A percentile compares a stretch with the other conserved stretches of the same genome.
Conservation (phyloP, 345 rosid species). For the Eucalyptus globulus region DNA sequence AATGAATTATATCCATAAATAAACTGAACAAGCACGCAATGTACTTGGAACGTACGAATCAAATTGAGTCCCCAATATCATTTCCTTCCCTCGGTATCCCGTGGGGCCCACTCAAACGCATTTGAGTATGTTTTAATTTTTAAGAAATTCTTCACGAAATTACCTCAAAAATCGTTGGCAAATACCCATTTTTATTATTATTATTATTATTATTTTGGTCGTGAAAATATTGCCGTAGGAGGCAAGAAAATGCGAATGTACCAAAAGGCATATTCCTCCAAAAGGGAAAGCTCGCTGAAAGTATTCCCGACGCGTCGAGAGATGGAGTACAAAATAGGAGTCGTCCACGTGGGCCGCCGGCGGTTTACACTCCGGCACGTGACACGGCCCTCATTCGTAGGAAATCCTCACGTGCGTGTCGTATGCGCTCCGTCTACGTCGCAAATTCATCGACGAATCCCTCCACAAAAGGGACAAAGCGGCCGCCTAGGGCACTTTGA, state of each 20-base stretch:
- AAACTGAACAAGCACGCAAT: background rate
- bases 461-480: background rate
- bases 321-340: background rate
- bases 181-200: background rate
- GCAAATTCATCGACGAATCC: background rate
- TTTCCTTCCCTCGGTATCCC: background rate
- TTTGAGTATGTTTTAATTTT: fast-evolving
- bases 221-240: background rate
- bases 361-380: background rate
- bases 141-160: fast-evolving
- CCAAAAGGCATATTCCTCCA: background rate
- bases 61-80: background rate
- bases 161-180: background rate
- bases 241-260: background rate
- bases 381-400: background rate
- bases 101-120: fast-evolving
- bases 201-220: background rate
- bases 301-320: background rate
- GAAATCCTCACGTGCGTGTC: background rate
- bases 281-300: background rate
- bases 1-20: background rate
- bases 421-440: background rate
- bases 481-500: background rate
- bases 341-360: background rate
- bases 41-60: background rate